Percentiles rank a stretch among this genome's conserved stretches.
These are phyloP conservation scores for Ephemerocybe angulata DNA, from an alignment of 768 basidiomycete species.

Conservation along the genomic window DNA sequence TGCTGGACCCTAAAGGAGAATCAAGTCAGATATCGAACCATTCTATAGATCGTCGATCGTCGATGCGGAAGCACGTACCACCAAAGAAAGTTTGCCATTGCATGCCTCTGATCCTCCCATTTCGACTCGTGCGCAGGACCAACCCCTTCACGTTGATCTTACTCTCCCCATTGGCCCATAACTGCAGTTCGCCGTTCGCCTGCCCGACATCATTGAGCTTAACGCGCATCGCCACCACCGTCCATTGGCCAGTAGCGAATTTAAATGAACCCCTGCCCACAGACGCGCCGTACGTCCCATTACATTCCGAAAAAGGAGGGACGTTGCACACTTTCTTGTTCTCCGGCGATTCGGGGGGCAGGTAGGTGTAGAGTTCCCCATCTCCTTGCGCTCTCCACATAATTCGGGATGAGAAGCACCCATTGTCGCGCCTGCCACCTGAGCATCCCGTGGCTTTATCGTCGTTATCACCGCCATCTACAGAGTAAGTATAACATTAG, in stretches of 20 bases:
- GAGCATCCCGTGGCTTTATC: constrained; percentile 52
- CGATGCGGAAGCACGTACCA: constrained; percentile 34
- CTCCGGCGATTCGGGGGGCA: constrained; percentile 45
- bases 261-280: constrained; percentile 67
- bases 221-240: constrained; percentile 62
- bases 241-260: constrained; percentile 64
- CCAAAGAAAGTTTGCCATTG: constrained; percentile 82
- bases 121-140: constrained; percentile 44
- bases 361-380: constrained; percentile 72
- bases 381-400: constrained; percentile 64
- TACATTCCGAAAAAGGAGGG: constrained; percentile 48
- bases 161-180: constrained; percentile 63
- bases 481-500: constrained; percentile 5
- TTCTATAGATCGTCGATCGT: background rate
- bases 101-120: constrained; percentile 58
- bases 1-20: constrained; percentile 19
- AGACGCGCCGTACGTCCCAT: constrained; percentile 61
- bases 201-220: constrained; percentile 68
- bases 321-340: constrained; percentile 51
- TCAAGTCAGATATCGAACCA: background rate
- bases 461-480: constrained; percentile 54
- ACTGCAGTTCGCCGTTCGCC: constrained; percentile 68
- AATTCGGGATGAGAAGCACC: constrained; percentile 62
- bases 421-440: constrained; percentile 54
- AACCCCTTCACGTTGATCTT: constrained; percentile 57